Conservation (phyloP, 2,329 filamentous ascomycete genomes). For the Aspergillus fijiensis region DNA sequence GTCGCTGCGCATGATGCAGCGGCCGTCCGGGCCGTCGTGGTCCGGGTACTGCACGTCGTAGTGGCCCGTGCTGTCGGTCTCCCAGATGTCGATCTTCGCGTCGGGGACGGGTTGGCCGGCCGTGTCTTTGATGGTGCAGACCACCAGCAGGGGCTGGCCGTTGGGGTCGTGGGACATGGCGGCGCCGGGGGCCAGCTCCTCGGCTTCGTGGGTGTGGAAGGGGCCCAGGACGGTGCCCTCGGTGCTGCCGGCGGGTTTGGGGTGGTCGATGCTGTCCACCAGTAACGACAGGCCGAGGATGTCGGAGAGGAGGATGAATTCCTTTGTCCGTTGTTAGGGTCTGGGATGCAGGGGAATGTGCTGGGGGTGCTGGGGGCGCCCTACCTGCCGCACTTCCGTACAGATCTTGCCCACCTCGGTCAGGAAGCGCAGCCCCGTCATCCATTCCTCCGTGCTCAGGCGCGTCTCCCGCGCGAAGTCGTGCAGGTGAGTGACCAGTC, state of each 20-base stretch:
- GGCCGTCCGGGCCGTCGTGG: constrained; percentile 65
- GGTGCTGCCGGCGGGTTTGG: constrained; percentile 67
- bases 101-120: constrained; percentile 60
- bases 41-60: constrained; percentile 78
- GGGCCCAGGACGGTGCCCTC: constrained; percentile 80
- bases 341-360: background rate
- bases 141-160: constrained; percentile 68
- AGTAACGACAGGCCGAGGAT: constrained; percentile 75
- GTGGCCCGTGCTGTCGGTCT: constrained; percentile 75
- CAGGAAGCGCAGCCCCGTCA: constrained; percentile 69
- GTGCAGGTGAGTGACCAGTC: constrained; percentile 74
- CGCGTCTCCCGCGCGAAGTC: constrained; percentile 79
- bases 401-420: constrained; percentile 72
- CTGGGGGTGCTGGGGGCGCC: constrained; percentile 20
- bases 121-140: constrained; percentile 71
- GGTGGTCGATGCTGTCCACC: constrained; percentile 80
- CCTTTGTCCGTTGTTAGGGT: constrained; percentile 35
- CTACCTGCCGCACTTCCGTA: constrained; percentile 69
- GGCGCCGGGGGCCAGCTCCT: constrained; percentile 54
- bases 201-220: constrained; percentile 79
- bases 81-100: constrained; percentile 80
- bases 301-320: constrained; percentile 82
- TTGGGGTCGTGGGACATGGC: constrained; percentile 66
- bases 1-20: constrained; percentile 69
- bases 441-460: constrained; percentile 75